phyloP scores from a whole-genome alignment of 345 rosid species.

The Cochlearia excelsa region DNA sequence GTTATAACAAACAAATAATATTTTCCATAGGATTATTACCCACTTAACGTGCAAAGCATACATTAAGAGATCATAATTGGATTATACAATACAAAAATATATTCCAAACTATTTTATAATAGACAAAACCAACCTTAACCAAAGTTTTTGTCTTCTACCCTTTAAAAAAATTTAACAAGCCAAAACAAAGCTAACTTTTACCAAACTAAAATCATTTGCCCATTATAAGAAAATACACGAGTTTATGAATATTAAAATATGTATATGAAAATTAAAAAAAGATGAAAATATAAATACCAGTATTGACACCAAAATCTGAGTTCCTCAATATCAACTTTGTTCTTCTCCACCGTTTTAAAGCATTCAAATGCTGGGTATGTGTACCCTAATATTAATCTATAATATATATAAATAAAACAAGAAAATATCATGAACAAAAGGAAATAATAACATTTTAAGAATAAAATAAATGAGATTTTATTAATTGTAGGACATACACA shows the following conservation, averaged over 20 bases:
- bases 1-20: neutral
- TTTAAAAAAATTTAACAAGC: neutral
- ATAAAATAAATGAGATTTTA: neutral
- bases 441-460: too few species aligned
- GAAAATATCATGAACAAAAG: neutral
- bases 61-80: neutral
- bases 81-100: neutral
- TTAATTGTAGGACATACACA: slow-evolving; percentile 42
- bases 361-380: slow-evolving; percentile 93
- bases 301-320: slow-evolving; percentile 95
- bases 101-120: slow-evolving; percentile 7
- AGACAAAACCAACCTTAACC: slow-evolving; percentile 8
- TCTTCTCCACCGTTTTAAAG: slow-evolving; percentile 81
- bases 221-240: too few species aligned
- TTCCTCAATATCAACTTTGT: slow-evolving; percentile 66
- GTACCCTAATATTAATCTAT: slow-evolving; percentile 68
- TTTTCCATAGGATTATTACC: neutral
- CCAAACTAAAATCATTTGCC: too few species aligned
- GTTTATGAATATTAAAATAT: too few species aligned
- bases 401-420: neutral
- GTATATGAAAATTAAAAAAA: neutral
- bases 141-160: neutral
- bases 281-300: slow-evolving; percentile 45
- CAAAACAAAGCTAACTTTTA: neutral
- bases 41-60: slow-evolving; percentile 24